Evolutionary conservation across 139 green algal genomes (phyloP).

Genomic region (Chlorella sorokiniana): DNA sequence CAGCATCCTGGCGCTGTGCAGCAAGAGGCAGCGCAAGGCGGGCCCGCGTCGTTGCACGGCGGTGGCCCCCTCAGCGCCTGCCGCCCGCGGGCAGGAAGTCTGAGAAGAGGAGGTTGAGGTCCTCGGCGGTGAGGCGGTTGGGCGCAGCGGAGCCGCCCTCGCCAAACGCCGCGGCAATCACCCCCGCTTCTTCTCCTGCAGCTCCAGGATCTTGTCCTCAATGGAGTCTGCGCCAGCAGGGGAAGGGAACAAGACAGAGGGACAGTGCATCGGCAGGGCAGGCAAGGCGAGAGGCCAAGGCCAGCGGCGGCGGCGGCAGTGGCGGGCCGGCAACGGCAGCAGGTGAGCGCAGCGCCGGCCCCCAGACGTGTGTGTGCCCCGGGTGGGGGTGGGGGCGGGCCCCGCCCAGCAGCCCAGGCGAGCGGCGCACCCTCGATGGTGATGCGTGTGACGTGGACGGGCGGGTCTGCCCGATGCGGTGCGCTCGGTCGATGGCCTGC

Average conservation of each 20-base stretch:
- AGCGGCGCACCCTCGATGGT: slow-evolving; percentile 53
- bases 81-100: not conserved
- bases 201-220: slow-evolving; percentile 81
- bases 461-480: slow-evolving; percentile 85
- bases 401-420: too few relatives aligned
- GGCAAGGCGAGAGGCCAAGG: not conserved
- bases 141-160: slow-evolving; percentile 36
- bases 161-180: slow-evolving; percentile 65
- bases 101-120: slow-evolving; percentile 64
- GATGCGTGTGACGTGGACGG: slow-evolving; percentile 81
- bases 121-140: slow-evolving; percentile 62
- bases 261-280: not conserved
- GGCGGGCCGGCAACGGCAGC: too few relatives aligned
- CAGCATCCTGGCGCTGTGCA: too few relatives aligned
- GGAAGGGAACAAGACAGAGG: not conserved
- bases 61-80: not conserved
- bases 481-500: slow-evolving; percentile 91
- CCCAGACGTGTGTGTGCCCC: too few relatives aligned
- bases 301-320: too few relatives aligned
- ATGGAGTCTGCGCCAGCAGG: slow-evolving; percentile 57
- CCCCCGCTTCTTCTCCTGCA: slow-evolving; percentile 72
- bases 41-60: not conserved
- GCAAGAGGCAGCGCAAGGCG: too few relatives aligned
- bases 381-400: too few relatives aligned
- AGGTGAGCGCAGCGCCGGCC: too few relatives aligned